Evolutionary conservation across 176 grass and related monocot species (phyloP).

Genomic region (Oryza rufipogon): DNA sequence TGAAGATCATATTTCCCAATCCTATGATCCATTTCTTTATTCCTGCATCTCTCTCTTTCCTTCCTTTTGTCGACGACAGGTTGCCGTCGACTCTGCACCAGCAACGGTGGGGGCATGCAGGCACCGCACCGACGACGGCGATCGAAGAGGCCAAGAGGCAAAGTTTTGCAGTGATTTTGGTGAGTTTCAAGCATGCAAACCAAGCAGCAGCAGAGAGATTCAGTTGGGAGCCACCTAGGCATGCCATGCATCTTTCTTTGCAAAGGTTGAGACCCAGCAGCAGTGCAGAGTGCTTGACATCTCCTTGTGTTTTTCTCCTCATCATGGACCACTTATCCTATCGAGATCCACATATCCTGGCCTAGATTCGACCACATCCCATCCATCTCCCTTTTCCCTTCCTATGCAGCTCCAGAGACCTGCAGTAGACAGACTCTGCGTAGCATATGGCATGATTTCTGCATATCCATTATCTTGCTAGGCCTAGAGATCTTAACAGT

Average conservation of each 20-base stretch:
- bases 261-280: not conserved
- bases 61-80: conserved; percentile 1
- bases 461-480: not conserved
- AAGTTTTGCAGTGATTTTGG: not conserved
- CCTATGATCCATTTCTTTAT: conserved; percentile 46
- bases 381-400: not conserved
- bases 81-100: conserved; percentile 47
- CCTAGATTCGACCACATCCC: conserved; percentile 11
- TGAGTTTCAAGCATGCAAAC: not conserved
- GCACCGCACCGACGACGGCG: not conserved
- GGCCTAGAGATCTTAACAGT: not conserved
- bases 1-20: conserved; percentile 6
- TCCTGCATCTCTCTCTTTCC: not conserved
- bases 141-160: not conserved
- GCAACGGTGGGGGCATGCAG: conserved; percentile 26
- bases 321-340: conserved; percentile 36
- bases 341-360: conserved; percentile 41
- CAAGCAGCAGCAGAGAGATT: not conserved
- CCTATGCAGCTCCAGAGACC: not conserved
- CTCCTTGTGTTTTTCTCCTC: not conserved
- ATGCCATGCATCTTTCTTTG: not conserved
- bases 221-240: conserved; percentile 27
- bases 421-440: not conserved
- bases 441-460: conserved; percentile 16
- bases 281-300: not conserved